Base-by-base conservation (phyloP, 805 yeast species). In the Yarrowia yakushimensis region DNA sequence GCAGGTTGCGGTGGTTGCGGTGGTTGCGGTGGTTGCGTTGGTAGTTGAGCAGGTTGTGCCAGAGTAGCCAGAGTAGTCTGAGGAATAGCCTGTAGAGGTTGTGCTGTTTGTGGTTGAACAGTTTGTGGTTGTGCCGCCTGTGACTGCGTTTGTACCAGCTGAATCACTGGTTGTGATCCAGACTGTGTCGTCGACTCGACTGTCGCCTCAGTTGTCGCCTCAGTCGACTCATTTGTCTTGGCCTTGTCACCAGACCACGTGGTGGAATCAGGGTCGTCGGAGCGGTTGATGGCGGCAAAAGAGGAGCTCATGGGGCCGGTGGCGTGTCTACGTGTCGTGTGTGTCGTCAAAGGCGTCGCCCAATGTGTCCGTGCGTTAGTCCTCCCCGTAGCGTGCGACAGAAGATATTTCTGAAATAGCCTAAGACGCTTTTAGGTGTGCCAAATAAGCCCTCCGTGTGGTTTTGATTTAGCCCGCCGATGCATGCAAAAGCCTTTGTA, bases 401-500 rank as follows among this genome's bases (percentile, higher is more conserved):
- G 50, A 42, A 42, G 46, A 17, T 11, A 27, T 43, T 43, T 45
- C 36, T 28, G 36, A 25, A 13, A 18, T 48, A 48, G 39, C 55
- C 55, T 31, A 33, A 33, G 28, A 22, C 28, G 15, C 39, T 13
- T 18, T 31, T 31, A 31, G 55, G 39, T 48, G 55, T 48, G 39
- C 55, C 55, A 48, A 39, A 31, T 48, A 48, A 48, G 39, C 22
- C 55, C 55, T 30, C 55, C 37, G 55, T 48, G 30, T 48, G 55
- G 31, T 31, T 48, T 31, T 48, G 55, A 22, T 22, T 31, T 48
- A 20, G 55, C 55, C 28, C 52, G 52, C 31, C 55, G 55, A 33
- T 31, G 55, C 39, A 48, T 48, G 39, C 39, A 48, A 48, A 45
- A 45, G 45, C 45, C 45, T 20, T 8, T 20, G 27, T 36, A 46